Conservation (phyloP, 1,284 basidiomycete genomes). For the Takashimella tepidaria region DNA sequence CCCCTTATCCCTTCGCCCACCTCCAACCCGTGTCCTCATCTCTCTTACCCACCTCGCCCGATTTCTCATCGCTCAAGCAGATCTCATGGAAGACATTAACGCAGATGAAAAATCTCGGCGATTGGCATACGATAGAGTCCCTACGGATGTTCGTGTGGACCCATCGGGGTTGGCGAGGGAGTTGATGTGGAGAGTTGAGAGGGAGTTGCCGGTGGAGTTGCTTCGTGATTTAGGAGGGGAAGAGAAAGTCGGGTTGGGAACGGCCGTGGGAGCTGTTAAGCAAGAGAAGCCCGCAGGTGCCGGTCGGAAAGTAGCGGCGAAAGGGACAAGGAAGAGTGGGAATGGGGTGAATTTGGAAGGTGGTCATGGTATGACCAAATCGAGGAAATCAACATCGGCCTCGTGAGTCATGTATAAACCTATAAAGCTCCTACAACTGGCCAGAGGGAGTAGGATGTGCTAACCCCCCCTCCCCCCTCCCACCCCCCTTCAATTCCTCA, state of each 20-base stretch:
- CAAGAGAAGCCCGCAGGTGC: conserved; percentile 2
- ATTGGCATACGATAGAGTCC: conserved; percentile 72
- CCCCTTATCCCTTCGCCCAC: conserved; percentile 6
- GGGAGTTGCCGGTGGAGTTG: conserved; percentile 58
- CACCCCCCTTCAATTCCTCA: neutral
- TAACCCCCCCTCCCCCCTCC: neutral
- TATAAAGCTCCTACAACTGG: neutral
- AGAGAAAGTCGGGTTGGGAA: no score
- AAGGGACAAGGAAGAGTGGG: neutral
- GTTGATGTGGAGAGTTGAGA: conserved; percentile 68
- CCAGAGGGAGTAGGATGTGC: neutral
- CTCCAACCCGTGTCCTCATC: conserved; percentile 57
- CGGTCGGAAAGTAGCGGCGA: conserved; percentile 2
- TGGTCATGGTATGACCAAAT: conserved; percentile 15
- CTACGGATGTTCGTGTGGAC: conserved; percentile 72
- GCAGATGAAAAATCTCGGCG: conserved; percentile 59
- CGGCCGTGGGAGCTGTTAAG: conserved; percentile 8
- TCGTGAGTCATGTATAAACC: neutral
- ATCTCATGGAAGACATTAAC: conserved; percentile 55
- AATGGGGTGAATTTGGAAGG: conserved; percentile 11
- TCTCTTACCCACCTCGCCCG: conserved; percentile 65
- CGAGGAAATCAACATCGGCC: conserved; percentile 2
- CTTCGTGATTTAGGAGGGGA: conserved; percentile 63
- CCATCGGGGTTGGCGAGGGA: conserved; percentile 70
- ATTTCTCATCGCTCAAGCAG: conserved; percentile 72